phyloP scores from a whole-genome alignment of 2,329 filamentous ascomycete genomes.

The Talaromyces sp. region DNA sequence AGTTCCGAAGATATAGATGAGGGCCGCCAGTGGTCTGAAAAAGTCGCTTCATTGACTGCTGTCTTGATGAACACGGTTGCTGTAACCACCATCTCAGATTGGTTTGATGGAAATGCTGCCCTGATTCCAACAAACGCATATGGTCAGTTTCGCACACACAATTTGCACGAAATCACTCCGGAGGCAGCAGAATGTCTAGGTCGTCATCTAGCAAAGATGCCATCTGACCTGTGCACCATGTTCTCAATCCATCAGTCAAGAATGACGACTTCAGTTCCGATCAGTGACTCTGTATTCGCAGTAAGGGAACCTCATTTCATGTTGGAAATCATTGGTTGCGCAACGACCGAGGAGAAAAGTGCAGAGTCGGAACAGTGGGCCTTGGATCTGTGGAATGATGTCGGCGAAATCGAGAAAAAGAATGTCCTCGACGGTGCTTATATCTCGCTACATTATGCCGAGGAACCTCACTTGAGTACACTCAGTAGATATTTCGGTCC shows the following conservation, averaged over 20 bases:
- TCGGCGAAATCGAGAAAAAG: neutral
- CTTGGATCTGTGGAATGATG: slow-evolving; percentile 27
- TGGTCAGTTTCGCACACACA: slow-evolving; percentile 18
- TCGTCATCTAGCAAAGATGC: slow-evolving; percentile 22
- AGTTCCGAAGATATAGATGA: slow-evolving; percentile 30
- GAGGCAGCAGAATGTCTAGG: slow-evolving; percentile 27
- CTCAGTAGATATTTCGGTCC: slow-evolving; percentile 7
- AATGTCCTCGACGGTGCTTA: slow-evolving; percentile 20
- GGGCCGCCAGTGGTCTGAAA: slow-evolving; percentile 28
- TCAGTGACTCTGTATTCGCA: slow-evolving; percentile 29
- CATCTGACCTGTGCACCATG: slow-evolving; percentile 26
- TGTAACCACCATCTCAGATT: slow-evolving; percentile 21
- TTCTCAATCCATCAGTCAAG: slow-evolving; percentile 31
- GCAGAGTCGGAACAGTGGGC: slow-evolving; percentile 27
- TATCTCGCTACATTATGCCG: slow-evolving; percentile 26
- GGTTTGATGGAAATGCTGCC: slow-evolving; percentile 20
- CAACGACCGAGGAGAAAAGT: slow-evolving; percentile 23
- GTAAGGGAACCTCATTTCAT: slow-evolving; percentile 32
- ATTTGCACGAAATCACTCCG: slow-evolving; percentile 25
- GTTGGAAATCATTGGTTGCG: slow-evolving; percentile 35
- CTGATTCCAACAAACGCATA: slow-evolving; percentile 5
- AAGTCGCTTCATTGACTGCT: slow-evolving; percentile 11
- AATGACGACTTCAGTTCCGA: slow-evolving; percentile 12
- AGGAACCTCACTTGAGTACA: slow-evolving; percentile 23
- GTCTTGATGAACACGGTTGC: slow-evolving; percentile 14